phyloP scores from a whole-genome alignment of 2,329 filamentous ascomycete genomes.

The Emmonsiellopsis sp. region DNA sequence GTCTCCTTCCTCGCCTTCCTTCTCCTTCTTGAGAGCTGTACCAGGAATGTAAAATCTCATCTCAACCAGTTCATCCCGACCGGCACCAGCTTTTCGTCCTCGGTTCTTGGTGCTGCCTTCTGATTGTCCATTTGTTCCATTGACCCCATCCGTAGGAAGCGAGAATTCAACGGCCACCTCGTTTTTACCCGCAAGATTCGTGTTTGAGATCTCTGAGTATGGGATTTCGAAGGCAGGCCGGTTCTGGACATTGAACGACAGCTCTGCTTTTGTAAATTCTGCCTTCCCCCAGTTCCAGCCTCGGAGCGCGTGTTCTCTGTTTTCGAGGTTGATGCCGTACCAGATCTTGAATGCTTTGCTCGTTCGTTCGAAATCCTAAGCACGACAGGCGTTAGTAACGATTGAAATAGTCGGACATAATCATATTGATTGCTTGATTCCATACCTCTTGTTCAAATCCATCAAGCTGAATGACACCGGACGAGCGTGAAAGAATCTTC shows the following conservation, averaged over 20 bases:
- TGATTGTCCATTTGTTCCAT: slow-evolving; percentile 62
- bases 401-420: not conserved
- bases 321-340: slow-evolving; percentile 90
- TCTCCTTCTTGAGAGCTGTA: slow-evolving; percentile 63
- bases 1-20: slow-evolving; percentile 60
- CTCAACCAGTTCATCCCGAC: slow-evolving; percentile 87
- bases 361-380: slow-evolving; percentile 79
- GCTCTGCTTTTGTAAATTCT: slow-evolving; percentile 89
- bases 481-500: slow-evolving; percentile 78
- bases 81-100: slow-evolving; percentile 82
- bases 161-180: slow-evolving; percentile 95
- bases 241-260: slow-evolving; percentile 95
- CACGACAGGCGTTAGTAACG: slow-evolving; percentile 10
- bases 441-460: slow-evolving; percentile 77
- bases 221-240: slow-evolving; percentile 93
- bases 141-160: slow-evolving; percentile 62
- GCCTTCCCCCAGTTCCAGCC: slow-evolving; percentile 99
- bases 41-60: slow-evolving; percentile 99
- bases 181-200: slow-evolving; percentile 93
- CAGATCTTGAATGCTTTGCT: slow-evolving; percentile 94
- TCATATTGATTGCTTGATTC: not conserved
- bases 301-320: slow-evolving; percentile 84
- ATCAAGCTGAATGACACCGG: slow-evolving; percentile 84
- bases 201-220: slow-evolving; percentile 95
- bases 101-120: slow-evolving; percentile 62